A percentile compares a stretch with the other conserved stretches of the same genome.
Evolutionary conservation across 176 grass and related monocot species (phyloP).

Genomic region (Bromus sterilis): DNA sequence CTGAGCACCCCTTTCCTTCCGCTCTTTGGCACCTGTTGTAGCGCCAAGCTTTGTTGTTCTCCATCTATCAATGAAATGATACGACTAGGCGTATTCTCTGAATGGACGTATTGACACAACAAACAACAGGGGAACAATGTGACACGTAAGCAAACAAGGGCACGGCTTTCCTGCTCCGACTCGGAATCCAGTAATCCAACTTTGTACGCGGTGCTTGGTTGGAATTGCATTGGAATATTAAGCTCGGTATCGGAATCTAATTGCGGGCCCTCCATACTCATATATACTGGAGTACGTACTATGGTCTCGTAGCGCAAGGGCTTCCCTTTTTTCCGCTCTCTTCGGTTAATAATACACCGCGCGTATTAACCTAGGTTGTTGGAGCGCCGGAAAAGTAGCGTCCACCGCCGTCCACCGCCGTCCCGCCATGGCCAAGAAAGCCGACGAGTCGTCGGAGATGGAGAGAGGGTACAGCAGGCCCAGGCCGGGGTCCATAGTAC

Average conservation of each 20-base stretch:
- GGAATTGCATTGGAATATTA: neutral
- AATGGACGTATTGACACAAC: neutral
- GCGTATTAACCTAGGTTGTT: neutral
- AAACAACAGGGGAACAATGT: neutral
- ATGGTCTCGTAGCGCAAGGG: neutral
- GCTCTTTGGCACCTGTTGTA: too few species aligned
- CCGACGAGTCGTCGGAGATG: neutral
- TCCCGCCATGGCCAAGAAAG: neutral
- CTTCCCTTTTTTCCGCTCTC: neutral
- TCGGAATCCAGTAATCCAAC: neutral
- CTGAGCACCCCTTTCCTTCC: too few species aligned
- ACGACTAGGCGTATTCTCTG: too few species aligned
- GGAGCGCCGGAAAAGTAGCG: neutral
- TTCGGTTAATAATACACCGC: neutral
- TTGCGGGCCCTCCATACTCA: neutral
- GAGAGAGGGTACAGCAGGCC: neutral
- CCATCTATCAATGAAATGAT: too few species aligned
- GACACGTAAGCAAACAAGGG: neutral
- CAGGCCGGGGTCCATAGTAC: neutral
- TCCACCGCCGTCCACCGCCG: neutral
- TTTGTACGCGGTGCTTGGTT: neutral
- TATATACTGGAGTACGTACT: too few species aligned
- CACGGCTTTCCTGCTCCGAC: neutral
- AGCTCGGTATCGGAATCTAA: neutral
- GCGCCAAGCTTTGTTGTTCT: too few species aligned